A percentile compares a stretch with the other conserved stretches of the same genome.
phyloP scores from a whole-genome alignment of 2,329 filamentous ascomycete species.

The Rhynchosporium secalis region DNA sequence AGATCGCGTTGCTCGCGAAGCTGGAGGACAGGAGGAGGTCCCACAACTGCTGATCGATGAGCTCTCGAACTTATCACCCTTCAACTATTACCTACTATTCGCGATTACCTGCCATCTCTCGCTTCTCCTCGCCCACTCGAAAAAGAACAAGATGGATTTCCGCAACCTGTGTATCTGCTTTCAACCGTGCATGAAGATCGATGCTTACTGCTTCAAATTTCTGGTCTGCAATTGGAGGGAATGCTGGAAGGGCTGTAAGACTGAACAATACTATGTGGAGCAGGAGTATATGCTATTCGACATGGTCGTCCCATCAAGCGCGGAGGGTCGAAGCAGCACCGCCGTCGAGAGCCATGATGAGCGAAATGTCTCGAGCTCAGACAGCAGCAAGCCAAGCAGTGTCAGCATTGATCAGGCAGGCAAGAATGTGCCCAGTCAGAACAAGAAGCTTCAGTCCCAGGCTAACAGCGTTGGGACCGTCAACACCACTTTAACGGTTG shows the following conservation, averaged over 20 bases:
- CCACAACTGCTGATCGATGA: constrained; percentile 87
- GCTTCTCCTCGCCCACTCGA: constrained; percentile 83
- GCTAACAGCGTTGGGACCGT: constrained; percentile 43
- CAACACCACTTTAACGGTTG: constrained; percentile 34
- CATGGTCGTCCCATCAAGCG: constrained; percentile 51
- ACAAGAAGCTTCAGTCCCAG: constrained; percentile 49
- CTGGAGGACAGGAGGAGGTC: constrained; percentile 73
- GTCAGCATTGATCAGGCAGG: constrained; percentile 34
- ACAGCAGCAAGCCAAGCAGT: constrained; percentile 57
- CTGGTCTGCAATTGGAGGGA: constrained; percentile 93
- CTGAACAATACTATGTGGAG: constrained; percentile 77
- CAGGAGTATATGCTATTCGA: constrained; percentile 64
- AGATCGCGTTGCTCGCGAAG: constrained; percentile 76
- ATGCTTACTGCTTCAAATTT: constrained; percentile 92
- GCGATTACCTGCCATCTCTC: constrained; percentile 96
- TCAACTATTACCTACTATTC: constrained; percentile 97
- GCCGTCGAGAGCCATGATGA: constrained; percentile 48
- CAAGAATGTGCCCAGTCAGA: constrained; percentile 21
- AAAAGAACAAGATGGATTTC: constrained; percentile 98
- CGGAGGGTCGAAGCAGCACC: constrained; percentile 36
- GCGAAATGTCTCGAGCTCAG: constrained; percentile 63
- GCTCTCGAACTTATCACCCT: constrained; percentile 89
- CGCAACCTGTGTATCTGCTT: constrained; percentile 96
- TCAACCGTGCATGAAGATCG: constrained; percentile 95
- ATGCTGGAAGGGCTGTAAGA: constrained; percentile 96